Conservation (phyloP, 306 rosid genomes). For the Phaseolus lunatus region DNA sequence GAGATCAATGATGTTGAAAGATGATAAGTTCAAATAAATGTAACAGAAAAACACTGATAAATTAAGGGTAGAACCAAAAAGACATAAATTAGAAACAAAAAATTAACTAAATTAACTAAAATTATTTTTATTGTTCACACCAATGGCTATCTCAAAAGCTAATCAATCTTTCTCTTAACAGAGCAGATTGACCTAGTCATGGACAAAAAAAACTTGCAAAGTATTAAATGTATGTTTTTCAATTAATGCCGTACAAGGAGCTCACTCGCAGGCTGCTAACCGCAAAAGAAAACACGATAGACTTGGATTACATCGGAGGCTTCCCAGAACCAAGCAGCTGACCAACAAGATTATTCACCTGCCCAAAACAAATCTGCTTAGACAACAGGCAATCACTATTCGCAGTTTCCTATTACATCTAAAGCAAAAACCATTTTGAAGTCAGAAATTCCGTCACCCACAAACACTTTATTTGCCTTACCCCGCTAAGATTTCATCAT, state of each 20-base stretch:
- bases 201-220: conserved; percentile 36
- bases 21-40: too few species aligned
- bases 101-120: conserved; percentile 21
- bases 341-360: conserved; percentile 88
- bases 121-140: conserved; percentile 38
- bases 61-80: too few species aligned
- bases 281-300: conserved; percentile 20
- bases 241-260: neutral
- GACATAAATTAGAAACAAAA: neutral
- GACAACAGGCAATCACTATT: neutral
- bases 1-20: too few species aligned
- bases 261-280: neutral
- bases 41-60: too few species aligned
- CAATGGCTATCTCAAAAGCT: conserved; percentile 31
- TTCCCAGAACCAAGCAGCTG: conserved; percentile 84
- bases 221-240: conserved; percentile 35
- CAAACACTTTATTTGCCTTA: neutral
- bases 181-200: conserved; percentile 35
- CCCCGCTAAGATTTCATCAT: neutral
- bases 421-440: conserved; percentile 2
- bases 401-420: neutral
- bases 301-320: conserved; percentile 65
- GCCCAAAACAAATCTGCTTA: conserved; percentile 20
- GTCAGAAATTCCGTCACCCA: neutral
- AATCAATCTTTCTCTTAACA: conserved; percentile 38